Percentiles rank a stretch among this genome's conserved stretches.
Evolutionary conservation across 2,329 filamentous ascomycete species (phyloP).

Genomic region (Sphaerulina musiva): DNA sequence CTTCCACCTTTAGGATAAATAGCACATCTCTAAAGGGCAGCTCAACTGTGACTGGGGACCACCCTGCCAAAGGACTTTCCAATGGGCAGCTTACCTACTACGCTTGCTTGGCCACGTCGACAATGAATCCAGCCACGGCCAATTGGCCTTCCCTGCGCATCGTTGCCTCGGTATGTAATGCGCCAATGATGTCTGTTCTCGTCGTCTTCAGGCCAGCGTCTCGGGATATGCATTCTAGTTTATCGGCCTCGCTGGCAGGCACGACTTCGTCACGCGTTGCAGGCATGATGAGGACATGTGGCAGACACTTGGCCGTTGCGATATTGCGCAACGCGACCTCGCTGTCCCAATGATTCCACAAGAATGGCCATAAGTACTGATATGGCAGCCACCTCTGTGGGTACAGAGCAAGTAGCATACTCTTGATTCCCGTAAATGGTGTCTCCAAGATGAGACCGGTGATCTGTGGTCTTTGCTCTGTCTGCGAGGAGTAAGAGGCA

Average conservation of each 20-base stretch:
- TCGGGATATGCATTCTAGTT: conserved; percentile 43
- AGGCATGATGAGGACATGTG: conserved; percentile 49
- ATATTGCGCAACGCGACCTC: conserved; percentile 38
- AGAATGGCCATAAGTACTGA: conserved; percentile 64
- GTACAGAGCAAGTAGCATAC: conserved; percentile 66
- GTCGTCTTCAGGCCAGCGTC: conserved; percentile 34
- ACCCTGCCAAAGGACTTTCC: neutral
- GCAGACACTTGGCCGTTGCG: conserved; percentile 21
- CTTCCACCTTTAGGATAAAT: too few relatives aligned
- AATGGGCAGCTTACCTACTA: neutral
- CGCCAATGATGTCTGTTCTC: conserved; percentile 39
- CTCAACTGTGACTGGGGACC: too few relatives aligned
- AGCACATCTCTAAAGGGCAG: too few relatives aligned
- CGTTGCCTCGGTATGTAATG: conserved; percentile 48
- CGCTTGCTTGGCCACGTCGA: conserved; percentile 4
- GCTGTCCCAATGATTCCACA: conserved; percentile 55
- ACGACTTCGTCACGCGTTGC: conserved; percentile 53
- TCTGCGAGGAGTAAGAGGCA: conserved; percentile 37
- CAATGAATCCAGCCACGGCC: conserved; percentile 28
- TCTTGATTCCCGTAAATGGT: conserved; percentile 63
- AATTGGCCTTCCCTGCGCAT: conserved; percentile 39
- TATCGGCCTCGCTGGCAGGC: conserved; percentile 50
- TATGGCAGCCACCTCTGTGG: conserved; percentile 77
- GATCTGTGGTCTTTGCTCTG: conserved; percentile 25
- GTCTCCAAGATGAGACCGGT: conserved; percentile 63